A percentile compares a stretch with the other conserved stretches of the same genome.
phyloP scores from a whole-genome alignment of 257 asterid species.

The Pogostemon cablin region DNA sequence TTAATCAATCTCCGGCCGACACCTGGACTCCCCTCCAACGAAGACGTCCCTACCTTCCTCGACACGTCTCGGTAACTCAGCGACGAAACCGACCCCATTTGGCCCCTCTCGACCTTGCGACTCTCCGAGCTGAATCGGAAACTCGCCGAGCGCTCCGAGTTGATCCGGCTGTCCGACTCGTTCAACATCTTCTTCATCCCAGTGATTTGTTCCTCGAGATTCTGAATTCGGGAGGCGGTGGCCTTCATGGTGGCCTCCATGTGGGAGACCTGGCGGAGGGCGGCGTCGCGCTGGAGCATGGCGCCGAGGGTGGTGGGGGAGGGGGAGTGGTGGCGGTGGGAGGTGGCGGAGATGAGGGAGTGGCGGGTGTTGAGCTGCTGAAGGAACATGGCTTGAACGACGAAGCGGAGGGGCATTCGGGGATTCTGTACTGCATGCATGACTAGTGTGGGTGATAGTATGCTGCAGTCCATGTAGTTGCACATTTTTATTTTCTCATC shows the following conservation, averaged over 20 bases:
- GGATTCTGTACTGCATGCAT: slow-evolving; percentile 94
- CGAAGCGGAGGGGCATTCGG: slow-evolving; percentile 77
- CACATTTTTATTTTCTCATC: slow-evolving; percentile 67
- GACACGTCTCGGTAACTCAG: slow-evolving; percentile 43
- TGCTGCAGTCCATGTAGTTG: slow-evolving; percentile 76
- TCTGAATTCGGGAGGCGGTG: slow-evolving; percentile 62
- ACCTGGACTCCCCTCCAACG: slow-evolving; percentile 40
- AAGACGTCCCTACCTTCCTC: slow-evolving; percentile 34
- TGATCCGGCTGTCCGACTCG: slow-evolving; percentile 39
- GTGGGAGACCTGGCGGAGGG: slow-evolving; percentile 67
- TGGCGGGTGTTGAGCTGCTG: slow-evolving; percentile 89
- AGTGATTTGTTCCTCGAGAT: slow-evolving; percentile 63
- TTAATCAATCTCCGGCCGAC: slow-evolving; percentile 57
- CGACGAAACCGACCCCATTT: slow-evolving; percentile 68
- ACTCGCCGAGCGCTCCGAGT: slow-evolving; percentile 58
- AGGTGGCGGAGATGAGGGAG: slow-evolving; percentile 56
- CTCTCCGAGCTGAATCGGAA: slow-evolving; percentile 56
- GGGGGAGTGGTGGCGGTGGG: slow-evolving; percentile 33
- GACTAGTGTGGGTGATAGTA: slow-evolving; percentile 56
- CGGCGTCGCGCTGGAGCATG: slow-evolving; percentile 70
- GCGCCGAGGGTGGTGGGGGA: slow-evolving; percentile 57
- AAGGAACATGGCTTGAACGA: slow-evolving; percentile 94
- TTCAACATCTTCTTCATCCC: slow-evolving; percentile 54
- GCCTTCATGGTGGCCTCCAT: slow-evolving; percentile 63
- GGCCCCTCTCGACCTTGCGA: slow-evolving; percentile 56